A percentile compares a stretch with the other conserved stretches of the same genome.
Evolutionary conservation across 495 filamentous ascomycete genomes (phyloP).

Genomic region (Amphirosellinia nigrospora): DNA sequence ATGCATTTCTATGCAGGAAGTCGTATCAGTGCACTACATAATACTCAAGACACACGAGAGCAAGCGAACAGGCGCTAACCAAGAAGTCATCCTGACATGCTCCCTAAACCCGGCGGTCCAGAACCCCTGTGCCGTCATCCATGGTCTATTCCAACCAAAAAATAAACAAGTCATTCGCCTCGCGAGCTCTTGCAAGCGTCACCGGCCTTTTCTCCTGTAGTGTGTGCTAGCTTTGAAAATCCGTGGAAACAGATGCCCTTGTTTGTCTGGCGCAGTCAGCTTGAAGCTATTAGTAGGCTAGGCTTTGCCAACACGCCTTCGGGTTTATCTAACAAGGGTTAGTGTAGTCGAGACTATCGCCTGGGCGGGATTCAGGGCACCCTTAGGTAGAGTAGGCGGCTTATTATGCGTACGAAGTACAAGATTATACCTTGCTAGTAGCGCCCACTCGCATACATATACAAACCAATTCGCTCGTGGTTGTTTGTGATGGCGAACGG

Average conservation of each 20-base stretch:
- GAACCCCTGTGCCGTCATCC: conserved; percentile 1
- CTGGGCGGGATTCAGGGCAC: conserved; percentile 6
- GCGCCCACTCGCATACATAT: neutral
- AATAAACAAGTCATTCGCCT: conserved; percentile 7
- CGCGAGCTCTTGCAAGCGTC: conserved; percentile 6
- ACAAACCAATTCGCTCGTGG: neutral
- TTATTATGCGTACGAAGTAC: too few relatives aligned
- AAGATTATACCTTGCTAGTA: neutral
- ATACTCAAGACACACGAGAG: neutral
- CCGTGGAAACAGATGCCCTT: neutral
- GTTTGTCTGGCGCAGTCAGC: conserved; percentile 10
- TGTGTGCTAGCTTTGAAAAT: conserved; percentile 9
- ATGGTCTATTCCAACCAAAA: conserved; percentile 6
- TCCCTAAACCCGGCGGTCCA: neutral
- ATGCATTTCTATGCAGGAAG: neutral
- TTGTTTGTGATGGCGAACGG: neutral
- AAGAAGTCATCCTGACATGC: conserved; percentile 1
- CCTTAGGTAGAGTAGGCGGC: neutral
- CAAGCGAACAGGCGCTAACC: neutral
- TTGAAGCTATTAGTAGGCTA: too few relatives aligned
- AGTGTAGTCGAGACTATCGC: neutral
- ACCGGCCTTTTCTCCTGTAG: neutral
- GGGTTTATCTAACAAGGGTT: conserved; percentile 3
- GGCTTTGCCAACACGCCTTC: neutral
- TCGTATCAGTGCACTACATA: neutral